Conservation (phyloP, 306 rosid species). For the Castanea crenata region DNA sequence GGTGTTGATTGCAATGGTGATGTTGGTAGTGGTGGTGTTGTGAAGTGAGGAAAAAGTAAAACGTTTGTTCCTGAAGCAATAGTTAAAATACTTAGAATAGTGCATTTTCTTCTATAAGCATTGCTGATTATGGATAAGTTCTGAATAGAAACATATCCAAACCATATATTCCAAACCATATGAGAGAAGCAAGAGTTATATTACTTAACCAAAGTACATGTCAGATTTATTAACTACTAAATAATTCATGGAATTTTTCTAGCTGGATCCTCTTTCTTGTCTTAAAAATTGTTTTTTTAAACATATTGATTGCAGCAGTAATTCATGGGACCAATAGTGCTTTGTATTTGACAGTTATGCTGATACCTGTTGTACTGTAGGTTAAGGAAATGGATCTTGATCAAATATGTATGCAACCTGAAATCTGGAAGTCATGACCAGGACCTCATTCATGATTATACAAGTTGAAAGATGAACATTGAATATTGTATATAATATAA, state of each 20-base stretch:
- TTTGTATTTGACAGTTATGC: no score
- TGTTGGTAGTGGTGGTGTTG: neutral
- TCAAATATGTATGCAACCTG: no score
- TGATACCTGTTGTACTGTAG: no score
- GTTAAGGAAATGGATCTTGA: no score
- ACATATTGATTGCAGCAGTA: no score
- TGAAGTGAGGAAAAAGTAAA: neutral
- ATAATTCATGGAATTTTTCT: neutral
- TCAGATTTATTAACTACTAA: neutral
- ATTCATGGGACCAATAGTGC: no score
- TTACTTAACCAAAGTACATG: constrained; percentile 1
- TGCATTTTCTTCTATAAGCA: neutral
- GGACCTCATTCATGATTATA: no score
- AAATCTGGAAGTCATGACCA: no score
- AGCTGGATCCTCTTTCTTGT: neutral
- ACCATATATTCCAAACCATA: neutral
- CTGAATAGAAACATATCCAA: neutral
- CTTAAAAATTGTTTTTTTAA: no score
- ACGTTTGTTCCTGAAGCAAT: neutral
- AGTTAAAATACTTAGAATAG: neutral
- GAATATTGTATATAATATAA: no score
- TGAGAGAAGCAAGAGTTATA: neutral
- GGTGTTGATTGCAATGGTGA: neutral
- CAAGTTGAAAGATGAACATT: no score
- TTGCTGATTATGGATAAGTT: neutral